Conservation (phyloP, 148 eudicot species). For the Talinum fruticosum region DNA sequence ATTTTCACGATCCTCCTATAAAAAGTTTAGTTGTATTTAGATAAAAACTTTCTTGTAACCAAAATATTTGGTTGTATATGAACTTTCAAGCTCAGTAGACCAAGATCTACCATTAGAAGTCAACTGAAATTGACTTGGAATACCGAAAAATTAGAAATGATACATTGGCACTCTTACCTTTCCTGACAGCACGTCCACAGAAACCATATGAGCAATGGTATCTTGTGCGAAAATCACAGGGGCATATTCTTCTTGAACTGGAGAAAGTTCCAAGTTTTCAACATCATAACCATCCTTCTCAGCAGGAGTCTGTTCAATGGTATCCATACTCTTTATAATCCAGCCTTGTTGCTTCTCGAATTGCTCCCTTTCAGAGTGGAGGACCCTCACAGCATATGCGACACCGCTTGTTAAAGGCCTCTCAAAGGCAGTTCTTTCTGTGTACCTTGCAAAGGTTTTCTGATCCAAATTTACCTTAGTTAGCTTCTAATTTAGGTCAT, state of each 20-base stretch:
- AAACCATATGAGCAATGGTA: constrained; percentile 74
- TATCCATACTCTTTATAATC: constrained; percentile 80
- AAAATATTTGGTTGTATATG: too few species aligned
- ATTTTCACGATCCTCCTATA: constrained; percentile 94
- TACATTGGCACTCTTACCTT: constrained; percentile 41
- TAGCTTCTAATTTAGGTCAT: constrained; percentile 11
- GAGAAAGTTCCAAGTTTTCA: constrained; percentile 65
- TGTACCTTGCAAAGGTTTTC: constrained; percentile 79
- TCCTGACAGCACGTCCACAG: constrained; percentile 83
- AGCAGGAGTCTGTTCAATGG: constrained; percentile 58
- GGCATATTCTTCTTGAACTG: constrained; percentile 82
- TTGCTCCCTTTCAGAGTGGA: constrained; percentile 77
- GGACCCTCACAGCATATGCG: constrained; percentile 96
- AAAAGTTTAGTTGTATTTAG: constrained; percentile 16
- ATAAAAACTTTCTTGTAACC: too few species aligned
- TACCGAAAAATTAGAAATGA: too few species aligned
- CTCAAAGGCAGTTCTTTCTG: constrained; percentile 90
- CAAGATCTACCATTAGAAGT: not conserved
- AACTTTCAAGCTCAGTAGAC: too few species aligned
- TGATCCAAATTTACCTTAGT: constrained; percentile 35
- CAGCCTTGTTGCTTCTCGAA: constrained; percentile 91
- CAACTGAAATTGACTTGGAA: not conserved
- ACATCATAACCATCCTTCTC: constrained; percentile 61
- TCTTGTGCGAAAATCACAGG: constrained; percentile 97
- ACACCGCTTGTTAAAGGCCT: constrained; percentile 95